Base-by-base conservation (phyloP, 148 eudicot species). In the Rhododendron griersonianum region DNA sequence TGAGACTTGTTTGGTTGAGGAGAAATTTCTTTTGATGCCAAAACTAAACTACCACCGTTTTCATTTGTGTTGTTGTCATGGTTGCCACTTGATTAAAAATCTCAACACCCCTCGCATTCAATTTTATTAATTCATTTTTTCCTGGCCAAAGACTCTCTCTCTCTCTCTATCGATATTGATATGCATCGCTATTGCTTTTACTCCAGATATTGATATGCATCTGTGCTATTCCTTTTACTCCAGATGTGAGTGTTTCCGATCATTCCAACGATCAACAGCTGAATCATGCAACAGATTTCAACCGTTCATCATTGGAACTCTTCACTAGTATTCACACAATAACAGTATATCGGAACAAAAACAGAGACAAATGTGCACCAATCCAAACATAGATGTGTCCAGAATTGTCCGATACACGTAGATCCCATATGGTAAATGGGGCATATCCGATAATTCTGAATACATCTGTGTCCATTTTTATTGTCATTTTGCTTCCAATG, bases 11-110 rank as follows among this genome's bases (percentile, higher is more conserved):
- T 41, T 76, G 80, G 15, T 8, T 1, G 48, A 19, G 80, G 33
- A 78, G 25, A 41, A 41, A 77, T 78, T 35, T 78, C 9, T 44
- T 41, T 9, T 44, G 28, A 23, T 75, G 47, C 33, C 45, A 33
- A 71, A 28, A 50, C 33, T 76, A 25, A 41, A 39, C 53, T 21
- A 23, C 18, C 81, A 78, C 2, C 50, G 11, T 44, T 78, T 78
- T 23, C 44, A 45, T 23, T 44, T 23, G 3, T 23, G 51, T 78
- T 37, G 25, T 44, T 78, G 33, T 78, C 28, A 78, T 10, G 81
- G 18, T 44, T 78, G 81, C 51, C 53, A 78, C 81, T 78, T 78
- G 81, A 74, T 74, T 74, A 74, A 74, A 39, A 19, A 76, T 76
- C 51, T 76, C 80, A 41, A 76, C 47, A 76, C 47, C 79, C 25